These are phyloP conservation scores for Solanum boliviense DNA, from an alignment of 257 asterid species.

Conservation along the genomic window DNA sequence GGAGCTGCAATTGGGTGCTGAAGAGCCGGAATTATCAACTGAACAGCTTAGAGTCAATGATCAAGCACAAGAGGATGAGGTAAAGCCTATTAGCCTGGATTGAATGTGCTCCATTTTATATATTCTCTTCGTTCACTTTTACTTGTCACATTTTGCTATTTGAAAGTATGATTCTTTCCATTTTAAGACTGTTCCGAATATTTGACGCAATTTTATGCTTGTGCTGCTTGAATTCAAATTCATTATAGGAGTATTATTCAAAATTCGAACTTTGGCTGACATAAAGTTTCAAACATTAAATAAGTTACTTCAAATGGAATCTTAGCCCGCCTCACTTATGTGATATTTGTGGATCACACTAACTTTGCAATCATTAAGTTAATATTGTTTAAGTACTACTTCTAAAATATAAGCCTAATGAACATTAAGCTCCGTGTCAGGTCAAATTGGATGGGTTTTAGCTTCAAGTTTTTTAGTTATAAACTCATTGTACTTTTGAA, in stretches of 20 bases:
- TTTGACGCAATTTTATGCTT: background rate
- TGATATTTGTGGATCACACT: background rate
- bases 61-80: slow-evolving; percentile 88
- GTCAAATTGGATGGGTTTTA: background rate
- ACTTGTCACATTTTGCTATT: background rate
- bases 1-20: slow-evolving; percentile 32
- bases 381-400: background rate
- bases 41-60: slow-evolving; percentile 44
- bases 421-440: background rate
- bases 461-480: background rate
- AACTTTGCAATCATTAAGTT: background rate
- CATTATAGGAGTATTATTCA: background rate
- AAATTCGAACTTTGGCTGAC: background rate
- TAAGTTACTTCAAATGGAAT: background rate
- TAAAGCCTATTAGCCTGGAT: background rate
- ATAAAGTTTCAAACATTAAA: background rate
- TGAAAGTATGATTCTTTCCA: background rate
- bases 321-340: background rate
- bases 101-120: background rate
- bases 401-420: background rate
- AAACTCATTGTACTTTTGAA: background rate
- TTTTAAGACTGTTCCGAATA: background rate
- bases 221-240: background rate
- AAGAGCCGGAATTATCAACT: slow-evolving; percentile 39
- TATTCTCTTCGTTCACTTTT: background rate